Conservation (phyloP, 2,329 filamentous ascomycete species). For the Alternaria atra region DNA sequence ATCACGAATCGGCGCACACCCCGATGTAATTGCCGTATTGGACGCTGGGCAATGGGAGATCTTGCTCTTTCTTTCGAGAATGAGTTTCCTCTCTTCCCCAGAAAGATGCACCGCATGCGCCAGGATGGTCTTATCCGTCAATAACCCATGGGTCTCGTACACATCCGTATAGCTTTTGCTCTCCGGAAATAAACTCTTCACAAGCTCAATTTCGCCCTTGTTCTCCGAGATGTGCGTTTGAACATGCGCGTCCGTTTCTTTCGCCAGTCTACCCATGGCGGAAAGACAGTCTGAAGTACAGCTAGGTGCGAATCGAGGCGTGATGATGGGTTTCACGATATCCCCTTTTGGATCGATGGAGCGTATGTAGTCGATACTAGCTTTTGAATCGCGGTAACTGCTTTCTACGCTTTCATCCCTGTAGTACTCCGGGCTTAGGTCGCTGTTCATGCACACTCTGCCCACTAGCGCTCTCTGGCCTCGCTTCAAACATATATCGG, state of each 20-base stretch:
- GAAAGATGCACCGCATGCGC: conserved; percentile 85
- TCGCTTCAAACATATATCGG: conserved; percentile 77
- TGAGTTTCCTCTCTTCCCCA: conserved; percentile 70
- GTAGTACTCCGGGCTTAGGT: conserved; percentile 78
- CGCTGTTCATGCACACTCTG: conserved; percentile 89
- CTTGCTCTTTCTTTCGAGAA: conserved; percentile 69
- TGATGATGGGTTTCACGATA: conserved; percentile 82
- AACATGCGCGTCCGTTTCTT: conserved; percentile 70
- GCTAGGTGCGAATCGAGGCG: conserved; percentile 69
- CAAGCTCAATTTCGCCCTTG: conserved; percentile 74
- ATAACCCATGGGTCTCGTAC: conserved; percentile 76
- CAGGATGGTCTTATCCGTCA: conserved; percentile 78
- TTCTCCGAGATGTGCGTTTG: conserved; percentile 96
- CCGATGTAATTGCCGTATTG: conserved; percentile 83
- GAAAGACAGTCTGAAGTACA: conserved; percentile 66
- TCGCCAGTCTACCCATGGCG: conserved; percentile 71
- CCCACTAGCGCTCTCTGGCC: conserved; percentile 93
- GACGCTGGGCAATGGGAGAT: conserved; percentile 87
- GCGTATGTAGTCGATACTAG: conserved; percentile 66
- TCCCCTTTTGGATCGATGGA: conserved; percentile 70
- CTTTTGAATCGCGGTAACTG: conserved; percentile 62
- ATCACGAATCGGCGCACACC: conserved; percentile 77
- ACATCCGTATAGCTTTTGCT: conserved; percentile 73
- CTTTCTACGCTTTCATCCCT: conserved; percentile 72
- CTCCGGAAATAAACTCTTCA: conserved; percentile 74